A percentile compares a stretch with the other conserved stretches of the same genome.
Evolutionary conservation across 306 rosid species (phyloP).

Genomic region (Heteromeles arbutifolia): DNA sequence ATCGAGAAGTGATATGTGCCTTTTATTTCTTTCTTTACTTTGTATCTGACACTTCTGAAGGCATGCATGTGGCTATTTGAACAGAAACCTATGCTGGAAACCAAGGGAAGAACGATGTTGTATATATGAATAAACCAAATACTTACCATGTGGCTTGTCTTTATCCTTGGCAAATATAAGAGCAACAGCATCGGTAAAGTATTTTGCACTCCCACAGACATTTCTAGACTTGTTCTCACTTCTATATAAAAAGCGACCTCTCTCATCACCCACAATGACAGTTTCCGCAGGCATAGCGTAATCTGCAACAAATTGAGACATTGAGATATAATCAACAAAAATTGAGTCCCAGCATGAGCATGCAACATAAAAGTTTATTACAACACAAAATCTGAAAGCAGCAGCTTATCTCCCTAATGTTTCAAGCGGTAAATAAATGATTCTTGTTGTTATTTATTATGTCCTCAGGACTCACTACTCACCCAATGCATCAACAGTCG

Average conservation of each 20-base stretch:
- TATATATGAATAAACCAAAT: slow-evolving; percentile 1
- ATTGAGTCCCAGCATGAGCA: neutral
- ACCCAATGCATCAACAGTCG: slow-evolving; percentile 34
- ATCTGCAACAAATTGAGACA: slow-evolving; percentile 37
- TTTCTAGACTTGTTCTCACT: slow-evolving; percentile 32
- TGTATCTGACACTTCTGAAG: neutral
- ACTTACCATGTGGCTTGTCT: slow-evolving; percentile 47
- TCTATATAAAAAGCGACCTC: slow-evolving; percentile 39
- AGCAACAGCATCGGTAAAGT: slow-evolving; percentile 52
- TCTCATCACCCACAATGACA: slow-evolving; percentile 67
- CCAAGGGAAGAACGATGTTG: slow-evolving; percentile 5
- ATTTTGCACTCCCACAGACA: slow-evolving; percentile 21
- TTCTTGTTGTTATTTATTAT: neutral
- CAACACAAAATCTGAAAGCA: neutral
- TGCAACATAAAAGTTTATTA: neutral
- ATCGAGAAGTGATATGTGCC: neutral
- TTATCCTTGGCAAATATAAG: slow-evolving; percentile 65
- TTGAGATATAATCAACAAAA: slow-evolving; percentile 2
- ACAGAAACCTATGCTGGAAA: neutral
- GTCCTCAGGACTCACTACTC: slow-evolving; percentile 28
- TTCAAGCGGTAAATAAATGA: neutral
- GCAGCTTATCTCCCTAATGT: neutral
- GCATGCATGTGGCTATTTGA: neutral
- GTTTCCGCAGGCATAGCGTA: slow-evolving; percentile 68
- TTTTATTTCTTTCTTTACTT: neutral